Evolutionary conservation across 202 grass and related monocot genomes (phyloP), one percentile per base, ranked within the genome.

Genomic region (Sporobolus alterniflorus): DNA sequence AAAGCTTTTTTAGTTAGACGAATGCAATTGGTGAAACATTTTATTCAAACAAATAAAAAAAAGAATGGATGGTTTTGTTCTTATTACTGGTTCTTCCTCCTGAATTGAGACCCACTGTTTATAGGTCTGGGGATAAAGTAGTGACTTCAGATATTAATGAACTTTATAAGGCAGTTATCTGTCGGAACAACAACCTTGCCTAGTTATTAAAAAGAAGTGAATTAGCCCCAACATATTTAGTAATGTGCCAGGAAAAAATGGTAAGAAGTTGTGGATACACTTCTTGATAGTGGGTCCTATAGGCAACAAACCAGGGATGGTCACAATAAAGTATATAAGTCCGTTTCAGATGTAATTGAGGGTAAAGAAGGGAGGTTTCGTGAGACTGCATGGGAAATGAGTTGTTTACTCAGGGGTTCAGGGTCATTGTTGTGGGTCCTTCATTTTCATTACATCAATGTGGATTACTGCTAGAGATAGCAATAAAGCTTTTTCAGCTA

Each of bases 301-400:
- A 13, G 0, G 59, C 30, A 12, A 69, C 41, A 17, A 4, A 67
- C 9, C 33, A n/a, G 64, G 33, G 7, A 67, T 67, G 18, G 34
- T 67, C 18, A 67, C 11, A 67, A 67, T 41, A 33, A 72, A 51
- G 44, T 71, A 49, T n/a, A 71, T 26, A 71, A 51, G 26, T 71
- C 14, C 30, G 26, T 71, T 50, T 71, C 1, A 71, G 26, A 71
- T 71, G 69, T 32, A 51, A 71, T 51, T 71, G 15, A 32, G 46
- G 44, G 15, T 51, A 71, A 71, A 50, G 44, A 32, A 16, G 28
- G 17, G 11, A 43, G 18, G 18, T 40, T 40, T 59, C 7, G 22
- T 3, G 24, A 59, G 55, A 59, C 55, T 28, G 8, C 25, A 2
- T 56, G 18, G 50, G 50, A 54, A 54, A 54, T 4, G 18, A 20